Evolutionary conservation across 129 eudicot species (phyloP), one percentile per base, ranked within the genome.

Genomic region (Tanacetum coccineum): DNA sequence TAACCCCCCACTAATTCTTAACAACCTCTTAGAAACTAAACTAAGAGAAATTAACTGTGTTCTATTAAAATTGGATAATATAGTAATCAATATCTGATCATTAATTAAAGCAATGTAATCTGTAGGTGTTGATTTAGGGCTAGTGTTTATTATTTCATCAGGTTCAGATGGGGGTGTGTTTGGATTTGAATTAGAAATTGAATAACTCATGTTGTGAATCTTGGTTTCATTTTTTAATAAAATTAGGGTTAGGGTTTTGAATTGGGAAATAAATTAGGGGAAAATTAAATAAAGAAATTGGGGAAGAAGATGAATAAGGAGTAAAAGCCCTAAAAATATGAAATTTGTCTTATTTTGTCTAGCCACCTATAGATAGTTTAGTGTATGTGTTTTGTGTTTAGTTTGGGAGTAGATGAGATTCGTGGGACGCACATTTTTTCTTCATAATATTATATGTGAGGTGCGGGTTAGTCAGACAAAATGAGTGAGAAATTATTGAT

Each of bases 11-110:
- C 69, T 73, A 42, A 93, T 59, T 39, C 62, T 70, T 21, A 62
- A 69, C 96, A 95, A 86, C 39, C 99, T 76, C 74, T 81, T 89
- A 53, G 88, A 89, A 59, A 93, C 99, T 54, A 89, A 70, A 19
- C 86, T 72, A 30, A 72, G 77, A 14, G 80, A 59, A 47, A 73
- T n/a, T 4, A 67, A 85, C 71, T 84, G 96, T 9, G 67, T 62
- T 20, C 69, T 79, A 3, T 87, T 73, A 9, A 93, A 73, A 69
- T 77, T 86, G 9, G 87, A 78, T 8, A 93, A 79, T 4, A 93
- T 77, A 12, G 17, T 42, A 15, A 56, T 3, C 59, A 93, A 58
- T 50, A 81, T 45, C 60, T 86, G 82, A 47, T 92, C 98, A 0
- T 96, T 78, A 18, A 92, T 59, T 46, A 84, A 25, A 17, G 83